Conservation (phyloP, 1,284 basidiomycete genomes). For the Ceratobasidium sp. region DNA sequence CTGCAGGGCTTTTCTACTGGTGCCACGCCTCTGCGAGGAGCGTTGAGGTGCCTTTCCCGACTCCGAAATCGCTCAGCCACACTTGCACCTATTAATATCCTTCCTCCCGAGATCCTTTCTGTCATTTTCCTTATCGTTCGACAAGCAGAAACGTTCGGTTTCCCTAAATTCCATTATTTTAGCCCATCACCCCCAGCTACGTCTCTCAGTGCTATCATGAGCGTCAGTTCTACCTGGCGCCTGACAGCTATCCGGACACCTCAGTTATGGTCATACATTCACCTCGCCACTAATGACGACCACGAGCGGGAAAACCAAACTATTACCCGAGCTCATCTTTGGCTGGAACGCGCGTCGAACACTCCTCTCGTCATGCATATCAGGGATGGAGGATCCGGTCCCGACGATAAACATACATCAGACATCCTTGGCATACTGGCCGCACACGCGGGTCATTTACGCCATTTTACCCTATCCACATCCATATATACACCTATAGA, state of each 20-base stretch:
- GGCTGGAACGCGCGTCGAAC: neutral
- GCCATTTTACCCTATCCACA: too few species aligned
- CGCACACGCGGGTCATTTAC: too few species aligned
- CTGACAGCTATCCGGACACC: neutral
- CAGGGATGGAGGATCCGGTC: neutral
- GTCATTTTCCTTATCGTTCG: neutral
- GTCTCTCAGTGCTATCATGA: neutral
- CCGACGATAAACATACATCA: too few species aligned
- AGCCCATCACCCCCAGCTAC: neutral
- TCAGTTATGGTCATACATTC: conserved; percentile 12
- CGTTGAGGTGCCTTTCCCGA: conserved; percentile 6
- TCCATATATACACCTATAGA: too few species aligned
- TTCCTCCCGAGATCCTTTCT: conserved; percentile 11
- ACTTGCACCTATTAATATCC: neutral
- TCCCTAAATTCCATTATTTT: too few species aligned
- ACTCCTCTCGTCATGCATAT: conserved; percentile 1
- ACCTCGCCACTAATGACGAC: neutral
- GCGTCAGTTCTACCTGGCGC: conserved; percentile 12
- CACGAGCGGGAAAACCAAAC: neutral
- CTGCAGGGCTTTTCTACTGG: neutral
- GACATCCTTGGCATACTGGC: too few species aligned
- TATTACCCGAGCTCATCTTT: neutral
- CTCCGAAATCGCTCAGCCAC: conserved; percentile 18
- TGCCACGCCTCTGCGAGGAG: neutral
- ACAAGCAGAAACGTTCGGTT: neutral